A percentile compares a stretch with the other conserved stretches of the same genome.
Conservation (phyloP, 73 alveolate species). For the Diophrys appendiculata region DNA sequence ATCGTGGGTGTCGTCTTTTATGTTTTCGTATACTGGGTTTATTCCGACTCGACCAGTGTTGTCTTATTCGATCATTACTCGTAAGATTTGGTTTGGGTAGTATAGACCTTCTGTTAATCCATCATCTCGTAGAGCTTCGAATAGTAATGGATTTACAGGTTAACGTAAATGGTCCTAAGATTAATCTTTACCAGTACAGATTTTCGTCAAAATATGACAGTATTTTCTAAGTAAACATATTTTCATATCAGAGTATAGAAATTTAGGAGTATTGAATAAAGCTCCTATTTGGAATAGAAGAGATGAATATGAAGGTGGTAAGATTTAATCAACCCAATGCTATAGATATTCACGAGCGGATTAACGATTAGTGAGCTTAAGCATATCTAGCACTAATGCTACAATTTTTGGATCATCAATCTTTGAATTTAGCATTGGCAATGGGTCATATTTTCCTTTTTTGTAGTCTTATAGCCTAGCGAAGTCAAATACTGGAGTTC, state of each 20-base stretch:
- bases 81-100: not conserved
- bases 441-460: conserved; percentile 57
- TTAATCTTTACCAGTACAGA: conserved; percentile 44
- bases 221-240: conserved; percentile 50
- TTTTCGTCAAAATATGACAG: conserved; percentile 27
- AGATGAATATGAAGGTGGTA: conserved; percentile 45
- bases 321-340: conserved; percentile 42
- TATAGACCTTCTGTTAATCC: not conserved
- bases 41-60: not conserved
- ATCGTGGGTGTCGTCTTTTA: too few relatives aligned
- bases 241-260: conserved; percentile 39
- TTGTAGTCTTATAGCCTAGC: conserved; percentile 69
- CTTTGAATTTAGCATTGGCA: conserved; percentile 34
- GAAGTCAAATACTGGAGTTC: conserved; percentile 75
- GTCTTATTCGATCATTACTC: not conserved
- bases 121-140: conserved; percentile 32
- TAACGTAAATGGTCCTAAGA: conserved; percentile 31
- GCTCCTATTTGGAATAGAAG: conserved; percentile 49
- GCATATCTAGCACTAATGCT: conserved; percentile 67
- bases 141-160: conserved; percentile 46
- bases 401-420: conserved; percentile 63
- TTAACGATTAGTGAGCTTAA: conserved; percentile 71
- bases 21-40: too few relatives aligned
- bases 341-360: conserved; percentile 48
- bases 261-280: conserved; percentile 30